Evolutionary conservation across 306 rosid species (phyloP).

Genomic region (Arachis stenosperma): DNA sequence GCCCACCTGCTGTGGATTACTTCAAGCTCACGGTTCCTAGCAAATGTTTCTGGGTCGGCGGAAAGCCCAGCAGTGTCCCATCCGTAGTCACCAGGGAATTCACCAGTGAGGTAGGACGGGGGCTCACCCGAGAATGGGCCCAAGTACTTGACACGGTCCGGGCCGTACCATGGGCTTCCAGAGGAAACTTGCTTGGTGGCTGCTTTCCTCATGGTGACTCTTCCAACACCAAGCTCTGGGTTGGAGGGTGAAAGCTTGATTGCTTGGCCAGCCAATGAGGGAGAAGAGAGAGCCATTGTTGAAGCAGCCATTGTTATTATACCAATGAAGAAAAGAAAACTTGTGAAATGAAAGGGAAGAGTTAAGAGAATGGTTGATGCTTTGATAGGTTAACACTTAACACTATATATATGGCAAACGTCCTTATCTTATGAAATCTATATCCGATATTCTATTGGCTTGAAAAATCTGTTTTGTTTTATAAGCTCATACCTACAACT

Average conservation of each 20-base stretch:
- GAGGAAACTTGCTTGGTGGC: neutral
- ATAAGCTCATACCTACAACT: neutral
- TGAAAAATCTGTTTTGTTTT: neutral
- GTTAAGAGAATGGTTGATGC: neutral
- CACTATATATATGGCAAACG: no score
- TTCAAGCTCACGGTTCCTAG: neutral
- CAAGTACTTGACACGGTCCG: constrained; percentile 35
- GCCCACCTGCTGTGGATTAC: constrained; percentile 40
- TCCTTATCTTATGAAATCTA: no score
- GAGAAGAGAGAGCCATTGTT: constrained; percentile 35
- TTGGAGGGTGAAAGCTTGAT: constrained; percentile 22
- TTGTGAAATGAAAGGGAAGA: neutral
- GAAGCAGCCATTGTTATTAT: constrained; percentile 33
- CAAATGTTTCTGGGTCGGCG: constrained; percentile 11
- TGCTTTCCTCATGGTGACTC: constrained; percentile 31
- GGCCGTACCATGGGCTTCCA: constrained; percentile 14
- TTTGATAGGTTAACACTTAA: no score
- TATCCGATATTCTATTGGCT: constrained; percentile 14
- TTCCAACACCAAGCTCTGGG: neutral
- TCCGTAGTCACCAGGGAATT: neutral
- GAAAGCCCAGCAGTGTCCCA: constrained; percentile 23
- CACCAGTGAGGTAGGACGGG: neutral
- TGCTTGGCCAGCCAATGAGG: constrained; percentile 35
- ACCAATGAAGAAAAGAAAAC: neutral
- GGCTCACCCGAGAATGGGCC: constrained; percentile 9